Evolutionary conservation across 2,329 filamentous ascomycete genomes (phyloP).

Genomic region (Fusarium sp.): DNA sequence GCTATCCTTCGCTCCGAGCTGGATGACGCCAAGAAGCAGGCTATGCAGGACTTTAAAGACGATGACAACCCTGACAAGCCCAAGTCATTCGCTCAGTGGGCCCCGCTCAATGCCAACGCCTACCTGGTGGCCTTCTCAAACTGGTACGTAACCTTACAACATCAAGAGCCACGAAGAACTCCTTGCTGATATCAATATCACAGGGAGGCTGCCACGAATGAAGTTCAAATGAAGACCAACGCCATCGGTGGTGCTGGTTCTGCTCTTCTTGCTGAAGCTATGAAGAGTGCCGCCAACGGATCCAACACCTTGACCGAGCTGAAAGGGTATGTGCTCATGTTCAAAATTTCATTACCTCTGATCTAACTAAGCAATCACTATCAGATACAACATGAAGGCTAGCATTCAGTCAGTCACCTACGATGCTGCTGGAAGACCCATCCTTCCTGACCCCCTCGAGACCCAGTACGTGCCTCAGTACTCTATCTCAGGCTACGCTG

Average conservation of each 20-base stretch:
- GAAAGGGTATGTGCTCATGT: background rate
- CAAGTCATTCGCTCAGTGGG: background rate
- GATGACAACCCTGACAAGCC: background rate
- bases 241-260: background rate
- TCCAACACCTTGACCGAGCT: background rate
- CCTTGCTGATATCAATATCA: background rate
- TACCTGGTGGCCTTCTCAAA: background rate
- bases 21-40: background rate
- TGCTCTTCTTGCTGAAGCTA: background rate
- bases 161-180: background rate
- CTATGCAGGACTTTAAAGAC: background rate
- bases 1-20: background rate
- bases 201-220: background rate
- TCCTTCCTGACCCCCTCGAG: background rate
- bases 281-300: background rate
- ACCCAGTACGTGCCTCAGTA: background rate
- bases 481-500: background rate
- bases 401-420: background rate
- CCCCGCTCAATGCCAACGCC: background rate
- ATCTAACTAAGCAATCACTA: fast-evolving
- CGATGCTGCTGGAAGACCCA: background rate
- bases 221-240: background rate
- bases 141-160: background rate
- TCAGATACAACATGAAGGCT: background rate
- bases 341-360: fast-evolving